Percentiles rank a stretch among this genome's conserved stretches.
Evolutionary conservation across 495 filamentous ascomycete species (phyloP).

Genomic region (Bacidia gigantensis): DNA sequence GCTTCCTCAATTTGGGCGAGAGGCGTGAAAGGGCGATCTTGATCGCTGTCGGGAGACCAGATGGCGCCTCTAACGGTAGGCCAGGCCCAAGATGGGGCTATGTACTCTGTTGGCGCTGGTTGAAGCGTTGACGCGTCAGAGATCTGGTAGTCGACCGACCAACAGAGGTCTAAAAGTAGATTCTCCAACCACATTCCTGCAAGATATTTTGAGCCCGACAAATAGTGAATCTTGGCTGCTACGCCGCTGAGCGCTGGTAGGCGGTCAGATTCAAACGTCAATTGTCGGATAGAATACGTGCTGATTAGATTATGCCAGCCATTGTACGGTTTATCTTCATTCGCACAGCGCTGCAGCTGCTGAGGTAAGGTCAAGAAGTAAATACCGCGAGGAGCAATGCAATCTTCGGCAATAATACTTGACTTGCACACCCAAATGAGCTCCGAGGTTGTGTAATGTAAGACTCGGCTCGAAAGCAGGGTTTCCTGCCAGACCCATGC

Average conservation of each 20-base stretch:
- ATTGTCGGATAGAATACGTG: background rate
- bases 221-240: background rate
- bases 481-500: constrained; percentile 29
- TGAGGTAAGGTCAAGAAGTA: background rate
- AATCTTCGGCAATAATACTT: constrained; percentile 16
- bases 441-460: constrained; percentile 21
- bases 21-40: background rate
- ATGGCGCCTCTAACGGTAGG: background rate
- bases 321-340: background rate
- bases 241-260: background rate
- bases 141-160: no score
- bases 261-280: background rate
- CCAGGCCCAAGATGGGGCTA: background rate
- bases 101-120: background rate
- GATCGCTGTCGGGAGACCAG: background rate
- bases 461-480: constrained; percentile 20
- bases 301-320: background rate
- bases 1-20: background rate
- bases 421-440: constrained; percentile 25
- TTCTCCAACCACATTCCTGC: background rate
- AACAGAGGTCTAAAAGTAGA: background rate
- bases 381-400: no score
- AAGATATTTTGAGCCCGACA: background rate
- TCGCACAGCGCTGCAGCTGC: no score
- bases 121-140: background rate